phyloP scores from a whole-genome alignment of 345 rosid genomes.

The Noccaea bulbosa region DNA sequence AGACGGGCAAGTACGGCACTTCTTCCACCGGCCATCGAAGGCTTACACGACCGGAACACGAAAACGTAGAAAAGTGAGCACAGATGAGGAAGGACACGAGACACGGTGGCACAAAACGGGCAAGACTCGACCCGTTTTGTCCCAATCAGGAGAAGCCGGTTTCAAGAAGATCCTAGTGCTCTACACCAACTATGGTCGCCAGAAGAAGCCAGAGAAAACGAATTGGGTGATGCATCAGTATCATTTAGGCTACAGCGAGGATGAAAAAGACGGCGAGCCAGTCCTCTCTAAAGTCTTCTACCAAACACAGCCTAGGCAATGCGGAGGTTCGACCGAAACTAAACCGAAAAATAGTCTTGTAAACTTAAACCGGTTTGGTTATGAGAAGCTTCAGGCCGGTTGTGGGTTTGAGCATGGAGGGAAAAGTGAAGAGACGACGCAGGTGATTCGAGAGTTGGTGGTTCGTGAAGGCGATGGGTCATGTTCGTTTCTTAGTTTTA shows the following conservation, averaged over 20 bases:
- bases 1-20: conserved; percentile 89
- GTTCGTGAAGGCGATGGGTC: conserved; percentile 67
- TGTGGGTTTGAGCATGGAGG: conserved; percentile 40
- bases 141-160: conserved; percentile 57
- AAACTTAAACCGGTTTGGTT: conserved; percentile 36
- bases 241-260: conserved; percentile 79
- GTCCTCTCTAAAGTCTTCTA: conserved; percentile 88
- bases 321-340: conserved; percentile 44
- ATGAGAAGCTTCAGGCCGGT: conserved; percentile 28
- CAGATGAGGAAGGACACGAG: conserved; percentile 74
- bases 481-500: conserved; percentile 56
- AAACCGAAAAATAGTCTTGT: conserved; percentile 38
- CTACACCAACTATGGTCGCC: conserved; percentile 87
- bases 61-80: conserved; percentile 79
- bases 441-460: conserved; percentile 65
- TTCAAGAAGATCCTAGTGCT: conserved; percentile 89
- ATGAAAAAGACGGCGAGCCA: conserved; percentile 87
- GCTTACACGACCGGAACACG: conserved; percentile 95
- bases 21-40: conserved; percentile 90
- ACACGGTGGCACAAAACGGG: conserved; percentile 99
- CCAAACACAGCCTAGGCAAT: conserved; percentile 91
- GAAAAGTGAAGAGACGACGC: conserved; percentile 43
- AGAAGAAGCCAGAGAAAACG: conserved; percentile 85
- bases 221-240: conserved; percentile 99
- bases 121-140: conserved; percentile 71